Base-by-base conservation (phyloP, 1,284 basidiomycete species). In the Moniliella sp. region DNA sequence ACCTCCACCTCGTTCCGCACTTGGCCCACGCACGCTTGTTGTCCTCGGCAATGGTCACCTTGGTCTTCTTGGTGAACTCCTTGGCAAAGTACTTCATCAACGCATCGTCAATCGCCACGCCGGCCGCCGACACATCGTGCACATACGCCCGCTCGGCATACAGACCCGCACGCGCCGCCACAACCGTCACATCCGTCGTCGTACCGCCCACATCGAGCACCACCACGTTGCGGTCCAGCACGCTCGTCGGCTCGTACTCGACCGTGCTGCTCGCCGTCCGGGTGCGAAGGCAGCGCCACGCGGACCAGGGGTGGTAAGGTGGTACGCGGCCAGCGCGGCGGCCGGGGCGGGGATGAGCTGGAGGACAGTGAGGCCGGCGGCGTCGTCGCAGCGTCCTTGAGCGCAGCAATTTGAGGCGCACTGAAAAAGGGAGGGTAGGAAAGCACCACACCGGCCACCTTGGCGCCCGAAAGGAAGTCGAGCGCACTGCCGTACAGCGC, bases 41-140 rank as follows among this genome's bases (percentile, higher is more conserved):
- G 16, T 43, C 25, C 10, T 51, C 51, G 31, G 42, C 50, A 25
- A 93, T 67, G 0, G 75, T 66, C 15, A 72, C 70, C 64, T 86
- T 86, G 25, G 77, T 84, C 69, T 94, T 97, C 64, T 94, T 94
- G 34, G 80, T 80, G 62, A 97, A 97, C 54, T 97, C 88, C 60
- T 86, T 78, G 34, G 81, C 75, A 62, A 97, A 93, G 68, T 79
- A 80, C 39, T 77, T 74, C 65, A 93, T 73, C 27, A 94, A 69
- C 46, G 75, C 72, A 35, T 73, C 70, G 63, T 86, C 83, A 50
- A 84, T 73, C 34, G 71, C 66, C 42, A 73, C 69, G 0, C 72
- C 74, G 39, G 69, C 69, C 26, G 71, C 59, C 37, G 60, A 59
- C 48, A 64, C 45, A 42, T 70, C 65, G 42, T 65, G 51, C 18